These are phyloP conservation scores for Peronosclerospora sorghi DNA, from an alignment of 352 stramenopile genomes.

Conservation along the genomic window DNA sequence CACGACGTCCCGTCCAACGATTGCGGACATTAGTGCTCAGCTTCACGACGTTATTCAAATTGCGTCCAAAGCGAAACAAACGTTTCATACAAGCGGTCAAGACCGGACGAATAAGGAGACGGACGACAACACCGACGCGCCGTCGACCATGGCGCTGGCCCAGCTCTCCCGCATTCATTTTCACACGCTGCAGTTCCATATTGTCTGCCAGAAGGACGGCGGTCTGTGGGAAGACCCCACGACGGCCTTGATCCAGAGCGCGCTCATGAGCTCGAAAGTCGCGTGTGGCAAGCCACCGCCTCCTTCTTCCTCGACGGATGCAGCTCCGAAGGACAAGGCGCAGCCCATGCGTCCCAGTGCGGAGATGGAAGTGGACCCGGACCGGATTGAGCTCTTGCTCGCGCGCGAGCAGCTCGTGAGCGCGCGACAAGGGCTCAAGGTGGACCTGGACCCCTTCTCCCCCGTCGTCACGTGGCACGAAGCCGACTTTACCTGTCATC, in stretches of 20 bases:
- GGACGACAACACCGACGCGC: conserved; percentile 7
- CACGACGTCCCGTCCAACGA: conserved; percentile 61
- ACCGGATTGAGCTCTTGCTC: conserved; percentile 59
- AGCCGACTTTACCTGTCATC: conserved; percentile 59
- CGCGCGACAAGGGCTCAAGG: conserved; percentile 36
- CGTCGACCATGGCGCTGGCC: conserved; percentile 32
- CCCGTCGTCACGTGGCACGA: conserved; percentile 61
- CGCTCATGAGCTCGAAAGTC: conserved; percentile 76
- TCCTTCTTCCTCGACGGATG: conserved; percentile 5
- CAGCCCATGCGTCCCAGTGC: conserved; percentile 35
- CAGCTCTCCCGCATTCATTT: conserved; percentile 76
- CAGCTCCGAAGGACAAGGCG: conserved; percentile 8
- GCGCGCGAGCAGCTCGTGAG: conserved; percentile 43
- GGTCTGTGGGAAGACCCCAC: conserved; percentile 64
- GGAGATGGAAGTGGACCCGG: conserved; percentile 61
- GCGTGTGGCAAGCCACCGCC: conserved; percentile 54
- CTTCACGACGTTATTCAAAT: conserved; percentile 62
- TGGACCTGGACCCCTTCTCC: conserved; percentile 56
- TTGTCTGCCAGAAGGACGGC: conserved; percentile 59
- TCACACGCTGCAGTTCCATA: conserved; percentile 82
- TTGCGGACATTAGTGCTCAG: conserved; percentile 63
- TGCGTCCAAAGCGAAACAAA: conserved; percentile 29
- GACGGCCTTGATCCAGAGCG: conserved; percentile 54
- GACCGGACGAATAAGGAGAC: conserved; percentile 11
- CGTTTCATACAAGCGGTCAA: too few species aligned